Conservation (phyloP, 1,284 basidiomycete genomes). For the Rhodotorula sp. region DNA sequence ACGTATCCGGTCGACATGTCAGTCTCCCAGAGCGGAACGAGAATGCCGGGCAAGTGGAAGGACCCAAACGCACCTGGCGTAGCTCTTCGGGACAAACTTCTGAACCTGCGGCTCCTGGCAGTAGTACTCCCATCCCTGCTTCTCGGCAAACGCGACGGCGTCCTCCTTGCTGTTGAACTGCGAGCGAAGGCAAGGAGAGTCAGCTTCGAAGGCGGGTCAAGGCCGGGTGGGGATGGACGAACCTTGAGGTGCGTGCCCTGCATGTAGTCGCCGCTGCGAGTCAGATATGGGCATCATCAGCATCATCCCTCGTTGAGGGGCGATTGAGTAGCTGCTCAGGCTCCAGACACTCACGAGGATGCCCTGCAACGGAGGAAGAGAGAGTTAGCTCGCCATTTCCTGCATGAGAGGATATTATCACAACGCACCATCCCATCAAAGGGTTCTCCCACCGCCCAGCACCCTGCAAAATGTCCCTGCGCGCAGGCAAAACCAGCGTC, state of each 20-base stretch:
- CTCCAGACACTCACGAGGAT: no score
- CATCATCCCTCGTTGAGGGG: no score
- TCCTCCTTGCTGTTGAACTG: constrained; percentile 83
- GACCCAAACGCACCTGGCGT: constrained; percentile 31
- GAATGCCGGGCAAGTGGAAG: background rate
- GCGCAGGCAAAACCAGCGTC: no score
- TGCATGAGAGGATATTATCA: background rate
- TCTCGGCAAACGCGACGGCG: constrained; percentile 89
- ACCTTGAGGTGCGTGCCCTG: constrained; percentile 70
- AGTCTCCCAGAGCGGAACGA: background rate
- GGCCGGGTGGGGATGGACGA: background rate
- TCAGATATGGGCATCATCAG: background rate
- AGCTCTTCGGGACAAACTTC: constrained; percentile 48
- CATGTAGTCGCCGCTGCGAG: constrained; percentile 86
- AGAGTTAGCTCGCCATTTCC: background rate
- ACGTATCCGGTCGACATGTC: background rate
- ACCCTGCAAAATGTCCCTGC: constrained; percentile 72
- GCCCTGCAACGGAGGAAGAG: no score
- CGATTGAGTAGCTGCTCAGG: no score
- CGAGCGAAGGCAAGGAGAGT: constrained; percentile 62
- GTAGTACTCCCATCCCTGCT: constrained; percentile 61
- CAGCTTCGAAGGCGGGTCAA: background rate
- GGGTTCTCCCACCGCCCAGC: constrained; percentile 96
- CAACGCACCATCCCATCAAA: constrained; percentile 79
- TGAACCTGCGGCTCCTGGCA: constrained; percentile 50